A percentile compares a stretch with the other conserved stretches of the same genome.
Conservation (phyloP, 257 asterid genomes). For the Vinca minor region DNA sequence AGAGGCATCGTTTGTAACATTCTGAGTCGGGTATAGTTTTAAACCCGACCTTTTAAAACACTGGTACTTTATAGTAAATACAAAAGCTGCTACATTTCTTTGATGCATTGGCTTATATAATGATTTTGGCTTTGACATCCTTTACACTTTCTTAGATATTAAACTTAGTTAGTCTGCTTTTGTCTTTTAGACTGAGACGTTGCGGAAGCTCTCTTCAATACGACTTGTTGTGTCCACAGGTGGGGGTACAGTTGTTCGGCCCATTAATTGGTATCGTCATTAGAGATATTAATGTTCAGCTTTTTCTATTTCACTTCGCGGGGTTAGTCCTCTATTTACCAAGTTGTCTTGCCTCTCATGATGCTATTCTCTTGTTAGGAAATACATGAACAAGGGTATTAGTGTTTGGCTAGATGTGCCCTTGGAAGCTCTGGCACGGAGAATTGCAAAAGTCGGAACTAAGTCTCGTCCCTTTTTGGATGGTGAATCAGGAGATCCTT, state of each 20-base stretch:
- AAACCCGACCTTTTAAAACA: too few species aligned
- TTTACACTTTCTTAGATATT: too few species aligned
- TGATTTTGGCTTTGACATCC: too few species aligned
- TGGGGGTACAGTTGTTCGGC: conserved; percentile 92
- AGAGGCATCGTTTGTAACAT: too few species aligned
- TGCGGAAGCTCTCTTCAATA: conserved; percentile 54
- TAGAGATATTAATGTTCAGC: neutral
- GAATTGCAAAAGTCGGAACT: conserved; percentile 67
- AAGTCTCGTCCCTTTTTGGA: conserved; percentile 73
- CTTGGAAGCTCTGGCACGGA: conserved; percentile 76
- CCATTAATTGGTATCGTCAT: conserved; percentile 66
- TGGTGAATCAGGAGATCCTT: conserved; percentile 65
- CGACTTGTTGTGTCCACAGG: conserved; percentile 81
- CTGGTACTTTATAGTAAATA: too few species aligned
- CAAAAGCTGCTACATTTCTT: too few species aligned
- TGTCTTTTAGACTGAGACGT: conserved; percentile 52
- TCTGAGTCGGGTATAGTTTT: too few species aligned
- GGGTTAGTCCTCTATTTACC: neutral
- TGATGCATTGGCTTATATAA: too few species aligned
- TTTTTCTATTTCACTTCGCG: neutral
- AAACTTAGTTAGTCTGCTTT: conserved; percentile 17
- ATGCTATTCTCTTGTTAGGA: too few species aligned
- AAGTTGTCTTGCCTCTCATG: conserved; percentile 14
- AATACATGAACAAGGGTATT: conserved; percentile 75
- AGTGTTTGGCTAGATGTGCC: conserved; percentile 92